A percentile compares a stretch with the other conserved stretches of the same genome.
Evolutionary conservation across 2,329 filamentous ascomycete species (phyloP).

Genomic region (Passalora sequoiae): DNA sequence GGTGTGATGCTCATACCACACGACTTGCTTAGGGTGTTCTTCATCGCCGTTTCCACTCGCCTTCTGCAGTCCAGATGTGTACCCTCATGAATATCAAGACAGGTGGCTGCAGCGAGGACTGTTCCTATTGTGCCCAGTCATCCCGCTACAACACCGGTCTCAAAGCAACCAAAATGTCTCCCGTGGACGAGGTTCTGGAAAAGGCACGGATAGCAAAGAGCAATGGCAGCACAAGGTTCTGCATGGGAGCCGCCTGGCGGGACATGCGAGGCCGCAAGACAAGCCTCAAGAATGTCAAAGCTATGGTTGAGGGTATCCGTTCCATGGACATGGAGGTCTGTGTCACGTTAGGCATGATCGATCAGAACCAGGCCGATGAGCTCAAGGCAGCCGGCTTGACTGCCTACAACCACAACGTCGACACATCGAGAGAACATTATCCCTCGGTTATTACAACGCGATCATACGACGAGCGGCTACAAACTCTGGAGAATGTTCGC

Average conservation of each 20-base stretch:
- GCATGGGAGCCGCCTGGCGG: conserved; percentile 90
- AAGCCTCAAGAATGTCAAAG: conserved; percentile 74
- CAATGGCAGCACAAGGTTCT: conserved; percentile 86
- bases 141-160: conserved; percentile 74
- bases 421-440: conserved; percentile 85
- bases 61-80: conserved; percentile 81
- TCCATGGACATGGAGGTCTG: conserved; percentile 84
- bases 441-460: conserved; percentile 80
- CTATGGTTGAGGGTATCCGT: conserved; percentile 77
- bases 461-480: conserved; percentile 78
- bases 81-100: conserved; percentile 97
- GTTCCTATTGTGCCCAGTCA: conserved; percentile 87
- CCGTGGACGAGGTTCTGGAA: conserved; percentile 73
- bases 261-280: conserved; percentile 91
- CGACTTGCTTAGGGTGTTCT: conserved; percentile 58
- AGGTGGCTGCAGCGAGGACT: conserved; percentile 86
- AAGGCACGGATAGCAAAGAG: conserved; percentile 72
- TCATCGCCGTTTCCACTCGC: conserved; percentile 80
- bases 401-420: conserved; percentile 91
- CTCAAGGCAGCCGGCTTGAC: conserved; percentile 79
- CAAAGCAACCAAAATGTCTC: conserved; percentile 71
- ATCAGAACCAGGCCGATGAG: conserved; percentile 67
- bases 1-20: conserved; percentile 2
- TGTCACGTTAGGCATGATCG: conserved; percentile 92
- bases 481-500: conserved; percentile 72